phyloP scores from a whole-genome alignment of 1,139 yeast genomes.

The Scheffersomyces parashehatae region DNA sequence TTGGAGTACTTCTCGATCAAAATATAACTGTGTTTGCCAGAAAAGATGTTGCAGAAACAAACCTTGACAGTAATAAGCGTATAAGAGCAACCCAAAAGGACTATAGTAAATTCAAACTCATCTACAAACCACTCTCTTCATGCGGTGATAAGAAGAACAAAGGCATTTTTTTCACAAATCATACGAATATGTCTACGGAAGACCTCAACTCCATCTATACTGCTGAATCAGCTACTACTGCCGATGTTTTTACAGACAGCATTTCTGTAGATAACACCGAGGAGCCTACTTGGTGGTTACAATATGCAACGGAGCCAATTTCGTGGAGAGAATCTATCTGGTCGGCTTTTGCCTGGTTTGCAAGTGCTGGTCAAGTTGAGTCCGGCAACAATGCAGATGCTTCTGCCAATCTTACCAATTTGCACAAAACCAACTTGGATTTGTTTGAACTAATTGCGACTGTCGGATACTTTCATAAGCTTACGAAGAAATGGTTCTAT shows the following conservation, averaged over 20 bases:
- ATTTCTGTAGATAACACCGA: constrained; percentile 18
- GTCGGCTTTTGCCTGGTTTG: constrained; percentile 82
- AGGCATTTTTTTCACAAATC: constrained; percentile 9
- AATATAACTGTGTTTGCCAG: constrained; percentile 7
- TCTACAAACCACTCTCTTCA: constrained; percentile 27
- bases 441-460: constrained; percentile 33
- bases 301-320: constrained; percentile 47
- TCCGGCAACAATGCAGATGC: constrained; percentile 1
- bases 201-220: constrained; percentile 22
- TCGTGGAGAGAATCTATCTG: constrained; percentile 68
- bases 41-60: constrained; percentile 8
- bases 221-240: constrained; percentile 15
- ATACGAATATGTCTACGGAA: constrained; percentile 17
- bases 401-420: background rate
- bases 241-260: constrained; percentile 3
- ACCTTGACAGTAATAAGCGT: constrained; percentile 9
- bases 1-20: constrained; percentile 31
- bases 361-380: constrained; percentile 71
- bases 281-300: constrained; percentile 49
- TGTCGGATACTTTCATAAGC: constrained; percentile 57
- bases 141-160: constrained; percentile 1
- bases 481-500: constrained; percentile 48
- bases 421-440: constrained; percentile 8
- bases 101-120: constrained; percentile 36
- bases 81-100: constrained; percentile 38